These are phyloP conservation scores for Trichosanthes cucumerina DNA, from an alignment of 306 rosid species.

Conservation along the genomic window DNA sequence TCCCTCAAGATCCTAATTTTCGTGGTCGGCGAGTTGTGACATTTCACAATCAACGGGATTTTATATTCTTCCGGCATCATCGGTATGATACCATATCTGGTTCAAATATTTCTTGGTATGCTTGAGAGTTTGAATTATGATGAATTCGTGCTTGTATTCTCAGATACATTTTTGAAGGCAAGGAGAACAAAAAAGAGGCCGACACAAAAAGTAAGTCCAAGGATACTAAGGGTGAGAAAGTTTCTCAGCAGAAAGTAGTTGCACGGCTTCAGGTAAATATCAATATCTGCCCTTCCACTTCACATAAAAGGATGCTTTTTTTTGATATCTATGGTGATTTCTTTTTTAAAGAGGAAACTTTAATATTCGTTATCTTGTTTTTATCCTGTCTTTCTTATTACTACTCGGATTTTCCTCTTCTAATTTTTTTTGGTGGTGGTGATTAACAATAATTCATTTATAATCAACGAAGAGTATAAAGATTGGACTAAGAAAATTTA, in stretches of 20 bases:
- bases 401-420: background rate
- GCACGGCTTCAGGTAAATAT: constrained; percentile 81
- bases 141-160: constrained; percentile 1
- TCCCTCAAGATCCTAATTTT: constrained; percentile 83
- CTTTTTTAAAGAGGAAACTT: background rate
- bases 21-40: constrained; percentile 86
- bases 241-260: constrained; percentile 33
- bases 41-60: constrained; percentile 92
- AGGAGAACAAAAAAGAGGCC: constrained; percentile 40
- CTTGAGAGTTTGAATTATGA: constrained; percentile 14
- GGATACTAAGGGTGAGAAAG: constrained; percentile 34
- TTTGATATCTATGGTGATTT: background rate
- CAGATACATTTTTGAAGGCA: constrained; percentile 76
- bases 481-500: background rate
- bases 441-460: background rate
- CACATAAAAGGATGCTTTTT: background rate
- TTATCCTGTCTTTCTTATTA: background rate
- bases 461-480: background rate
- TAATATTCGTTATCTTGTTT: background rate
- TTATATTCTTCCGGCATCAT: constrained; percentile 85
- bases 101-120: background rate
- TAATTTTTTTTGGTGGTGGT: background rate
- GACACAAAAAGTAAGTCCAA: constrained; percentile 40
- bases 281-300: background rate
- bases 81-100: constrained; percentile 31